Evolutionary conservation across 805 yeast species (phyloP).

Genomic region (Suhomyces sp.): DNA sequence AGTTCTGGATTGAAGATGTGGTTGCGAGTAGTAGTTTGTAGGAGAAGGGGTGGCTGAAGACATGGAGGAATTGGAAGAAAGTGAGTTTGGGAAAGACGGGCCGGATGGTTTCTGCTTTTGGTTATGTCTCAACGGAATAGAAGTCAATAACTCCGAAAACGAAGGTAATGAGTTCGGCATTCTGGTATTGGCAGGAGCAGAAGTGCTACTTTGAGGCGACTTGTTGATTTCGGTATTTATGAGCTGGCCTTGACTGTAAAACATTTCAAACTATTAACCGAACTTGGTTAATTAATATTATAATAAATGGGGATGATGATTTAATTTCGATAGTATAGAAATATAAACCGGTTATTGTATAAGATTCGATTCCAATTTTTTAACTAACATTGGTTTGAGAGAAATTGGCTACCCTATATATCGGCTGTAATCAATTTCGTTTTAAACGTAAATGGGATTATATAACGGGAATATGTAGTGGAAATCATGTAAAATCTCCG

Average conservation of each 20-base stretch:
- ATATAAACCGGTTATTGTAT: neutral
- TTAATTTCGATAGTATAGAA: neutral
- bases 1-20: neutral
- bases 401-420: neutral
- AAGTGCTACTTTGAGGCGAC: neutral
- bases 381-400: neutral
- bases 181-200: neutral
- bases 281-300: neutral
- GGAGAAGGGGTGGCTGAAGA: conserved; percentile 2
- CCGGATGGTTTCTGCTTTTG: neutral
- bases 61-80: neutral
- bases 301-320: neutral
- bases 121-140: conserved; percentile 19
- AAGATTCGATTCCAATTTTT: neutral
- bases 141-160: conserved; percentile 31
- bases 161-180: conserved; percentile 25
- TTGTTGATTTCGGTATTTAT: neutral
- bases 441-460: conserved; percentile 1
- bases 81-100: neutral
- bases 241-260: neutral
- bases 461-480: conserved; percentile 1
- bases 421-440: neutral
- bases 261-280: neutral
- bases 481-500: neutral
- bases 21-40: neutral